These are phyloP conservation scores for Pythium monospermum DNA, from an alignment of 352 stramenopile species.

Conservation along the genomic window DNA sequence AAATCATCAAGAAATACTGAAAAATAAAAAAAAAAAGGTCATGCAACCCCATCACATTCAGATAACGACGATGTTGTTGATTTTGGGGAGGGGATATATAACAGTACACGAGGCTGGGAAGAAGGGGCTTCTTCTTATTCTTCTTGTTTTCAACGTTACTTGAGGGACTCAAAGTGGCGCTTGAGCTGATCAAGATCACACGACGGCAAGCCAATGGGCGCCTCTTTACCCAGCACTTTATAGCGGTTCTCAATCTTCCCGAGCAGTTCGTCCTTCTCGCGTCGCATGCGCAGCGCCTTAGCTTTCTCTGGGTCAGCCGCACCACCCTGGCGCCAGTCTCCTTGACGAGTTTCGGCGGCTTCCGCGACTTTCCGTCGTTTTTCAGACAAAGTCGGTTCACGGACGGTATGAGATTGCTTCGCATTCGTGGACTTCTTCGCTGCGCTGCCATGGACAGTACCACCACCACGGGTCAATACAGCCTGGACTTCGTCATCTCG, in stretches of 20 bases:
- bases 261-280: slow-evolving; percentile 81
- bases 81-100: no score
- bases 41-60: background rate
- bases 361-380: slow-evolving; percentile 58
- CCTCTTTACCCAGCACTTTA: slow-evolving; percentile 63
- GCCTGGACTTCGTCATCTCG: slow-evolving; percentile 9
- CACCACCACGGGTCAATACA: slow-evolving; percentile 7
- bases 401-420: background rate
- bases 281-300: slow-evolving; percentile 51
- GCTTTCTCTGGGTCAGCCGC: slow-evolving; percentile 57
- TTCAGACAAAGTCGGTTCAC: slow-evolving; percentile 52
- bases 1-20: background rate
- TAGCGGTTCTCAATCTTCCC: slow-evolving; percentile 81
- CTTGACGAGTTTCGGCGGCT: slow-evolving; percentile 59
- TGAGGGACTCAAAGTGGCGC: slow-evolving; percentile 67
- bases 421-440: background rate
- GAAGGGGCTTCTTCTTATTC: no score
- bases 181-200: slow-evolving; percentile 76
- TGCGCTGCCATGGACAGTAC: slow-evolving; percentile 6
- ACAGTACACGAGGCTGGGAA: no score
- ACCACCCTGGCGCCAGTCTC: slow-evolving; percentile 77
- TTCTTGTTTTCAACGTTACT: no score
- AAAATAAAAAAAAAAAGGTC: background rate
- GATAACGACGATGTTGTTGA: no score
- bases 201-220: slow-evolving; percentile 73